Percentiles rank a stretch among this genome's conserved stretches.
phyloP scores from a whole-genome alignment of 1,284 basidiomycete genomes.

The Cyathus pygmaeus region DNA sequence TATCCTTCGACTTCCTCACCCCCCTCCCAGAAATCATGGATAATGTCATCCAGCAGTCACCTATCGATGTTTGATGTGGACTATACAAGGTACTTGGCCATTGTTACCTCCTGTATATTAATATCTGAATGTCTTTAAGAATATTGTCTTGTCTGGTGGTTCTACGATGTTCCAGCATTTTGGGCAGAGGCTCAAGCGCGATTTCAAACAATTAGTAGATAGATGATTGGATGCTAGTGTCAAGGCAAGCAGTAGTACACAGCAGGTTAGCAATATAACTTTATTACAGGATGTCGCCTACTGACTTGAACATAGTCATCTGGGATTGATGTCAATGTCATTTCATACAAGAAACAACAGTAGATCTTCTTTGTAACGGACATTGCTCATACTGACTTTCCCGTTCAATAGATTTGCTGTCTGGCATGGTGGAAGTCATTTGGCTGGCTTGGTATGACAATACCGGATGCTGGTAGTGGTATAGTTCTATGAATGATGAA shows the following conservation, averaged over 20 bases:
- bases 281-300: too few species aligned
- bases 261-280: constrained; percentile 64
- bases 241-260: constrained; percentile 77
- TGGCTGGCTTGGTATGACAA: constrained; percentile 91
- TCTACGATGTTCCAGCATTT: constrained; percentile 99
- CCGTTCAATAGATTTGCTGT: constrained; percentile 81
- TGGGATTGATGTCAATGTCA: constrained; percentile 96
- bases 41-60: constrained; percentile 93
- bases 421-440: constrained; percentile 96
- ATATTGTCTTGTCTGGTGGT: constrained; percentile 94
- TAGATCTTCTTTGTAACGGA: constrained; percentile 38
- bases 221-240: constrained; percentile 86
- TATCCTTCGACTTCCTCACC: constrained; percentile 98
- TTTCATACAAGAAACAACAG: constrained; percentile 97
- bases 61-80: constrained; percentile 89
- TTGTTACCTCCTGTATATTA: not conserved
- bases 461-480: too few species aligned
- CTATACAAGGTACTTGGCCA: constrained; percentile 80
- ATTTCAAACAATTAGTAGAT: constrained; percentile 95
- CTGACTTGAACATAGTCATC: constrained; percentile 70
- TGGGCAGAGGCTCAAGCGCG: constrained; percentile 93
- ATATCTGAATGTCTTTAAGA: constrained; percentile 39
- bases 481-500: too few species aligned
- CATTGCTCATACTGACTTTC: constrained; percentile 8
- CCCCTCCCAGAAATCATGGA: constrained; percentile 98